Base-by-base conservation (phyloP, 306 rosid species). In the Quercus berberidifolia region DNA sequence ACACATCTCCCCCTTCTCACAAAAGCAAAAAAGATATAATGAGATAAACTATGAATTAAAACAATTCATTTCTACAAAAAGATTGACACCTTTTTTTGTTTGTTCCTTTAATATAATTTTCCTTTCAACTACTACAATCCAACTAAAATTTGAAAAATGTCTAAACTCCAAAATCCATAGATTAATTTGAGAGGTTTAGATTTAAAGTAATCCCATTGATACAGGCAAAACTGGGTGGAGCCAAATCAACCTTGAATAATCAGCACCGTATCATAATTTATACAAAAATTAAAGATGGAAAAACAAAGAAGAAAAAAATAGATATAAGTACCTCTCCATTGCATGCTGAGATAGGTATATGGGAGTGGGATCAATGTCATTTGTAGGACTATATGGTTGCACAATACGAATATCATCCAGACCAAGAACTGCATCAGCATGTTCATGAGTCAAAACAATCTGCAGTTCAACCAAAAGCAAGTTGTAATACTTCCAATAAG, bases 361-460 rank as follows among this genome's bases (percentile, higher is more conserved):
- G 67, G 97, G 90, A 74, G 94, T 89, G 51, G 99, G 99, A 28
- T 90, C 90, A 76, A 93, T 95, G 79, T 91, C 96, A 87, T 95
- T 95, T 85, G 84, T 86, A 43, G 97, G 80, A 80, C 98, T 93
- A 84, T 30, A 85, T 65, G 94, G 96, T 87, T 95, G 99, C 46
- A 95, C 89, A 75, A 92, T 90, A 46, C 99, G 96, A 78, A 95
- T 73, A 76, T 95, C 99, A 91, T 95, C 99, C 88, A 95, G 88
- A 77, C 99, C 99, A 89, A 95, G 98, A 83, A 91, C 95, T 69
- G 99, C 99, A 88, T 95, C 99, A 4, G 99, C 99, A 85, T 95
- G 99, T 78, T 93, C 99, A 83, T 95, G 99, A 82, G 99, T 93
- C 90, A 95, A 90, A 84, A 95, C 79, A 82, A 95, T 89, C 99